Evolutionary conservation across 2,329 filamentous ascomycete species (phyloP), one percentile per base, ranked within the genome.

Genomic region (Grosmannia huntii): DNA sequence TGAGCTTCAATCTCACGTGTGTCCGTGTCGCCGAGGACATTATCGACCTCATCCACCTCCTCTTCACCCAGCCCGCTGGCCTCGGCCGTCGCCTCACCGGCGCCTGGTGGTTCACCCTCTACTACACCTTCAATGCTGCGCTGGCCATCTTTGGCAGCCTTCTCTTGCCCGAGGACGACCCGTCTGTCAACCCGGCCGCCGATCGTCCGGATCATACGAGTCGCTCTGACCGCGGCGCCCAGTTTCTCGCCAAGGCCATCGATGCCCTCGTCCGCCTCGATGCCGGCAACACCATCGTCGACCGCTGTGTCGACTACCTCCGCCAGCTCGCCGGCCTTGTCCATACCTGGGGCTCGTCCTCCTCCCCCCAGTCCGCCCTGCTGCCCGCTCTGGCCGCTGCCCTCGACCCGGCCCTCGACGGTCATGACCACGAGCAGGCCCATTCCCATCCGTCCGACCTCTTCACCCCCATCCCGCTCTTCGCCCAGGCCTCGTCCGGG

Each of bases 41-140:
- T 14, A 64, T 69, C 9, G 50, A 53, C 57, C 1, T 63, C 66
- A 16, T 62, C 67, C 9, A 58, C 61, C 3, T 56, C 59, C 4
- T 59, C 65, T 62, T 25, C 57, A 60, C 12, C 60, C 63, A 11
- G 54, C 55, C 1, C 61, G 60, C 1, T 55, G 31, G 9, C 36
- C 61, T 11, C 56, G 54, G 4, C 56, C 62, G 9, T 60, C 58
- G 9, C 25, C 60, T 68, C 25, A 60, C 68, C 2, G 68, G 68
- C 1, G 68, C 67, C 0, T 68, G 68, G 68, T 68, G 67, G 64
- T 69, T 68, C 21, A 67, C 66, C 0, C 60, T 69, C 3, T 68
- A 68, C 31, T 69, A 68, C 33, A 67, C 63, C 6, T 59, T 65
- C 25, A 65, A 65, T 36, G 64, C 64, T 9, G 54, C 63, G 0